Evolutionary conservation across 768 basidiomycete genomes (phyloP), one percentile per base, ranked within the genome.

Genomic region (Tylopilus intermedius): DNA sequence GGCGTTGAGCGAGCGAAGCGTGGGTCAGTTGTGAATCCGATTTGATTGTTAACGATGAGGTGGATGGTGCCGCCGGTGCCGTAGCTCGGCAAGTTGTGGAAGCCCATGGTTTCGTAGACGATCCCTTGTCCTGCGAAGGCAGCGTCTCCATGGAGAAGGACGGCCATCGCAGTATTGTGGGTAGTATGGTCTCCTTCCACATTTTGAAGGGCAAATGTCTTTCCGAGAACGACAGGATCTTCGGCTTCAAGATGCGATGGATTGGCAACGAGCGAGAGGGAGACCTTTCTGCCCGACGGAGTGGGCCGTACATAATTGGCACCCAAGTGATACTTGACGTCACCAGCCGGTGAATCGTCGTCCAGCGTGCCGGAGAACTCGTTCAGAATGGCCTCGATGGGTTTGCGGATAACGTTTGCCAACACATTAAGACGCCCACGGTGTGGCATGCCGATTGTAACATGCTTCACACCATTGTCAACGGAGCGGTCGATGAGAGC

Each of bases 371-470:
- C 94, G 9, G 85, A 81, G 70, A 98, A 98, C 72, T 98, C 95
- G 73, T 97, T 95, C 50, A 99, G 76, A 67, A 99, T 97, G 56
- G 92, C 96, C 72, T 98, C 95, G 59, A 94, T 84, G 18, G 96
- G 96, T 76, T 98, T 98, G 55, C 96, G 87, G 62, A 99, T 94
- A 69, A 99, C 96, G 71, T 99, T 99, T 58, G 86, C 95, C 60
- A 99, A 81, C 40, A 99, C 94, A 65, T 99, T 99, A 57, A 99
- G 81, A 65, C 96, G 90, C 49, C 96, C 96, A 71, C 96, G 93
- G 76, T 99, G 96, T 22, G 96, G 94, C 96, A 99, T 99, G 62
- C 96, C 96, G 45, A 98, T 92, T 48, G 94, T 95, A 70, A 98
- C 86, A 65, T 92, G 83, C 72, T 95, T 95, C 62, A 96, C 86